A percentile compares a stretch with the other conserved stretches of the same genome.
phyloP scores from a whole-genome alignment of 441 rosid genomes.

The Croton laevigatus region DNA sequence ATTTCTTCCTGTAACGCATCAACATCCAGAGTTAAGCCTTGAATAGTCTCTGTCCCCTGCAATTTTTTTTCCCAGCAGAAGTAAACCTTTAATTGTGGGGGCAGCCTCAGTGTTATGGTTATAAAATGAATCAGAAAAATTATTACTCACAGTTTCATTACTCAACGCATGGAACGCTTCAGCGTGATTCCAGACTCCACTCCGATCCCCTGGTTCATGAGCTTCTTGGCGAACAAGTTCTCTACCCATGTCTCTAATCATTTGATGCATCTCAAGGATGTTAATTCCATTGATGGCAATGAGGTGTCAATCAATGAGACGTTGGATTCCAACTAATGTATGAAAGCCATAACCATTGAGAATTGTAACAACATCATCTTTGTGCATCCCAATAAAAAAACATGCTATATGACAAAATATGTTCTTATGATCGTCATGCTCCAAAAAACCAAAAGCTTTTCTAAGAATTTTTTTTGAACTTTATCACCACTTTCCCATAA shows the following conservation, averaged over 20 bases:
- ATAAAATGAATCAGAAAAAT: neutral
- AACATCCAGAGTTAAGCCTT: too few species aligned
- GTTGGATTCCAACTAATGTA: constrained; percentile 22
- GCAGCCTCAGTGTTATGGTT: too few species aligned
- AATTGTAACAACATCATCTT: constrained; percentile 17
- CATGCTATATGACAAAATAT: constrained; percentile 30
- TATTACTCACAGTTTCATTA: constrained; percentile 24
- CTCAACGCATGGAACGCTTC: constrained; percentile 21
- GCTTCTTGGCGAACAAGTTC: constrained; percentile 41
- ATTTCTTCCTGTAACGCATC: constrained; percentile 3
- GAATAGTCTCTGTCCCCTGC: too few species aligned
- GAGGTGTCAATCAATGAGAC: constrained; percentile 25
- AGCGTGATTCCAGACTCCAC: constrained; percentile 37
- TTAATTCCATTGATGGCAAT: constrained; percentile 6
- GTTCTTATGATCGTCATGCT: constrained; percentile 19
- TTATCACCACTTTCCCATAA: too few species aligned
- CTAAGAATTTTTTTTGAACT: too few species aligned
- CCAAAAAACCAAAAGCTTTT: constrained; percentile 22
- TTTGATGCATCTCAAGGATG: constrained; percentile 20
- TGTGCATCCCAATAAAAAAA: constrained; percentile 29
- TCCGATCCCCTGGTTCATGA: constrained; percentile 37
- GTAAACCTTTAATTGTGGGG: too few species aligned
- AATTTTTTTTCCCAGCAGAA: too few species aligned
- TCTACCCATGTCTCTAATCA: constrained; percentile 51
- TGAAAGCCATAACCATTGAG: constrained; percentile 22